Evolutionary conservation across 768 basidiomycete genomes (phyloP).

Genomic region (Suillus variegatus): DNA sequence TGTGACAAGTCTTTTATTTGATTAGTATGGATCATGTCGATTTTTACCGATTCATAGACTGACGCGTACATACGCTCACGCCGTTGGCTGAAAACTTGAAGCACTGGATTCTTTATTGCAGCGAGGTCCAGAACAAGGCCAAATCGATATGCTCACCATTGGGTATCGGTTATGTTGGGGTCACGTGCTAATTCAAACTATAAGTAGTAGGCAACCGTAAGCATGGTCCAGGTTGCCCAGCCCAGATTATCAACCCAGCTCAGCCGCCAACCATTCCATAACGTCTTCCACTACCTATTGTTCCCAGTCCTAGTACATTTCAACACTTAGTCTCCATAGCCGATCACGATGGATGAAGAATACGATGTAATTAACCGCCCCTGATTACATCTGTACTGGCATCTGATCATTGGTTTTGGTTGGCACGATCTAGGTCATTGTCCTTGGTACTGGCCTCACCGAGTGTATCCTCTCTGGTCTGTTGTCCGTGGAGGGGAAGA

Average conservation of each 20-base stretch:
- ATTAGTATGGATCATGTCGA: no score
- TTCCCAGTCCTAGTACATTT: conserved; percentile 12
- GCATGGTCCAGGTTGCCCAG: background rate
- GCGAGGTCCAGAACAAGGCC: no score
- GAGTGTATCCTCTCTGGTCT: conserved; percentile 98
- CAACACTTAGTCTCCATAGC: conserved; percentile 13
- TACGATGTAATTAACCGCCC: conserved; percentile 73
- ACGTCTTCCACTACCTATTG: background rate
- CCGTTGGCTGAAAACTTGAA: no score
- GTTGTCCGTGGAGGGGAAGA: conserved; percentile 99
- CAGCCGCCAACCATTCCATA: background rate
- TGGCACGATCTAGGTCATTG: conserved; percentile 62
- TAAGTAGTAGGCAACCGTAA: conserved; percentile 28
- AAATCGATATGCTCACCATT: no score
- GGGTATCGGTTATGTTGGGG: background rate
- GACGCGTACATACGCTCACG: no score
- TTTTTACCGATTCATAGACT: no score
- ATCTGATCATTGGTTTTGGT: background rate
- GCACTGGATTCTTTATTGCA: no score
- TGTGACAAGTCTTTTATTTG: background rate
- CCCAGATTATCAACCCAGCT: background rate
- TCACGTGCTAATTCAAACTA: conserved; percentile 28
- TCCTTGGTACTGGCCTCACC: conserved; percentile 95
- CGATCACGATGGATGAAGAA: conserved; percentile 90
- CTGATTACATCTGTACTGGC: conserved; percentile 7